Conservation (phyloP, 2,329 filamentous ascomycete genomes). For the Colletotrichum tofieldiae region DNA sequence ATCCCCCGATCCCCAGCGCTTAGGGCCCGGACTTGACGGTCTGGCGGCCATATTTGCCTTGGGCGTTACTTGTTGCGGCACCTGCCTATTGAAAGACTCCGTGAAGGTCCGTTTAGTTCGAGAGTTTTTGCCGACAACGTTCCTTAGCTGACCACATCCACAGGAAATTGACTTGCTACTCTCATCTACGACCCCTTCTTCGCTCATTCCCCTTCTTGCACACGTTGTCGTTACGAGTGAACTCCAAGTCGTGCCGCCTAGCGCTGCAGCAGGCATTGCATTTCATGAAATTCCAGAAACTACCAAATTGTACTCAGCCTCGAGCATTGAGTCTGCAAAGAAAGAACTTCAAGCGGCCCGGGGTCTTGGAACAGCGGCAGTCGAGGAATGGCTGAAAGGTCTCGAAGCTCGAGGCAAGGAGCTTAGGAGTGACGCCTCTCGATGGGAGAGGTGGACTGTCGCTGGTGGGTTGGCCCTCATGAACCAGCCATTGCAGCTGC, state of each 20-base stretch:
- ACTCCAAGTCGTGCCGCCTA: slow-evolving; percentile 72
- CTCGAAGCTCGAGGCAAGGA: slow-evolving; percentile 75
- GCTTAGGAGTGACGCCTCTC: slow-evolving; percentile 72
- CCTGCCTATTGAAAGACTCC: slow-evolving; percentile 73
- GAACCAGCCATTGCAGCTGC: slow-evolving; percentile 50
- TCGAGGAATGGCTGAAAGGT: slow-evolving; percentile 86
- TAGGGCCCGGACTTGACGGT: slow-evolving; percentile 74
- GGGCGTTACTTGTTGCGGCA: slow-evolving; percentile 75
- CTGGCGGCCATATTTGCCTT: slow-evolving; percentile 82
- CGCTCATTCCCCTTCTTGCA: slow-evolving; percentile 78
- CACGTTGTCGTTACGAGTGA: slow-evolving; percentile 77
- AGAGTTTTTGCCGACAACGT: slow-evolving; percentile 42
- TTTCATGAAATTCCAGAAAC: slow-evolving; percentile 65
- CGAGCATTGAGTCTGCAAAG: slow-evolving; percentile 75
- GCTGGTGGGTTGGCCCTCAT: slow-evolving; percentile 60
- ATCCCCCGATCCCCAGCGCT: slow-evolving; percentile 65
- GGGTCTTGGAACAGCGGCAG: slow-evolving; percentile 76
- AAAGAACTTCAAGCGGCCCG: slow-evolving; percentile 75
- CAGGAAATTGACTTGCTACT: slow-evolving; percentile 81
- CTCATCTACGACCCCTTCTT: slow-evolving; percentile 71
- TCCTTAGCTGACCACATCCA: slow-evolving; percentile 44
- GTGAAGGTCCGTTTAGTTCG: slow-evolving; percentile 71
- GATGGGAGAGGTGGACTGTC: slow-evolving; percentile 83
- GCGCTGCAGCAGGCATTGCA: slow-evolving; percentile 67
- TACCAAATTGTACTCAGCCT: slow-evolving; percentile 76